These are phyloP conservation scores for Cladosporium sp. DNA, from an alignment of 2,329 filamentous ascomycete species.

Conservation along the genomic window DNA sequence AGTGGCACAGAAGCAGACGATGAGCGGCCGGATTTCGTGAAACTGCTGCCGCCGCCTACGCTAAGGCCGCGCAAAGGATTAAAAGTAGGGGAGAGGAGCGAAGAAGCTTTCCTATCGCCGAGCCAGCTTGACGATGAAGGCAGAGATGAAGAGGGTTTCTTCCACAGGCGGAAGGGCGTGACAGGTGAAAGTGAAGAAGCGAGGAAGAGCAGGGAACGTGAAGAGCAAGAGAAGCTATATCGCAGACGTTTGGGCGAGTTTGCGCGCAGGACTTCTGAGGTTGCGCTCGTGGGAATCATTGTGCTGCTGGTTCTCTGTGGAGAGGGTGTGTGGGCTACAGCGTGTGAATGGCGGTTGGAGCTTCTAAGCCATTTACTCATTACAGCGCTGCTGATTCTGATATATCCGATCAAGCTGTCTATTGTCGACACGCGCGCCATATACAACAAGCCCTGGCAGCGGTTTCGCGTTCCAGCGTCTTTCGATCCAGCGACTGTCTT, in stretches of 20 bases:
- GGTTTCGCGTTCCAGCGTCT: conserved; percentile 65
- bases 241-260: conserved; percentile 89
- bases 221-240: conserved; percentile 61
- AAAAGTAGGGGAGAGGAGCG: conserved; percentile 51
- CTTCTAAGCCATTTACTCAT: conserved; percentile 41
- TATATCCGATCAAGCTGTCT: conserved; percentile 38
- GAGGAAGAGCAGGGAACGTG: conserved; percentile 41
- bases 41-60: conserved; percentile 79
- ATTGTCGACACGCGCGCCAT: conserved; percentile 34
- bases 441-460: conserved; percentile 42
- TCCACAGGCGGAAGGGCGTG: conserved; percentile 22
- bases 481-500: conserved; percentile 92
- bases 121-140: conserved; percentile 50
- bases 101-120: conserved; percentile 49
- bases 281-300: conserved; percentile 54
- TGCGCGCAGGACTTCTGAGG: conserved; percentile 63
- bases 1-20: conserved; percentile 95
- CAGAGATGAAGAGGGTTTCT: conserved; percentile 41
- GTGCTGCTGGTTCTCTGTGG: conserved; percentile 48
- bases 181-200: conserved; percentile 31
- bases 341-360: conserved; percentile 38
- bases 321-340: conserved; percentile 30
- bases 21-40: conserved; percentile 73
- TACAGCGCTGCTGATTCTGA: conserved; percentile 32
- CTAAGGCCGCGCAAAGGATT: conserved; percentile 74